Evolutionary conservation across 208 protist species (phyloP), one percentile per base, ranked within the genome.

Genomic region (Strigomonas culicis): DNA sequence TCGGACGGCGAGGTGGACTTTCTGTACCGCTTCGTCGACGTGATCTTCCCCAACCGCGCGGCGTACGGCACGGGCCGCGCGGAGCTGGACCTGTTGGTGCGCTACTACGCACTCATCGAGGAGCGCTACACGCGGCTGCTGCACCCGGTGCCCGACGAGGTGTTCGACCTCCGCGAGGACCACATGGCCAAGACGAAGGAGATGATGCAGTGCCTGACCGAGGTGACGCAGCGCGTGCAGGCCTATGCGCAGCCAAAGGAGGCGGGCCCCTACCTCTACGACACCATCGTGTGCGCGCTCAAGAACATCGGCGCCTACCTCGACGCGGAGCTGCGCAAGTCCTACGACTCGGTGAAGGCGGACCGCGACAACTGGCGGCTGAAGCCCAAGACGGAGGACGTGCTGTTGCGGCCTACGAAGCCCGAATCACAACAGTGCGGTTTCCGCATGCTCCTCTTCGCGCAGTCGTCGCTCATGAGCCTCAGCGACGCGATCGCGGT

Each of bases 371-470:
- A 77, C 52, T 95, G 89, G 89, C 80, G 86, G 0, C 57, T 82
- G 39, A 72, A 75, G 39, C 82, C 84, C 1, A 84, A 84, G 56
- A 78, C 58, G 0, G 86, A 92, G 62, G 82, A 91, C 0, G 86
- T 84, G 31, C 71, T 92, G 22, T 64, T 95, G 52, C 57, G 66
- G 8, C 85, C 84, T 11, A 55, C 66, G 1, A 81, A 79, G 59
- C 49, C 73, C 7, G 86, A 95, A 74, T 82, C 84, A 8, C 89
- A 95, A 62, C 84, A 92, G 67, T 95, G 89, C 58, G 86, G 81
- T 10, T 71, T 93, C 36, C 83, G 86, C 58, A 86, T 95, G 86
- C 71, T 95, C 43, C 79, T 95, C 61, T 95, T 93, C 62, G 84
- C 76, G 24, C 86, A 92, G 74, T 91, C 84, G 0, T 79, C 83